Base-by-base conservation (phyloP, 768 basidiomycete genomes). In the Naganishia vishniacii region DNA sequence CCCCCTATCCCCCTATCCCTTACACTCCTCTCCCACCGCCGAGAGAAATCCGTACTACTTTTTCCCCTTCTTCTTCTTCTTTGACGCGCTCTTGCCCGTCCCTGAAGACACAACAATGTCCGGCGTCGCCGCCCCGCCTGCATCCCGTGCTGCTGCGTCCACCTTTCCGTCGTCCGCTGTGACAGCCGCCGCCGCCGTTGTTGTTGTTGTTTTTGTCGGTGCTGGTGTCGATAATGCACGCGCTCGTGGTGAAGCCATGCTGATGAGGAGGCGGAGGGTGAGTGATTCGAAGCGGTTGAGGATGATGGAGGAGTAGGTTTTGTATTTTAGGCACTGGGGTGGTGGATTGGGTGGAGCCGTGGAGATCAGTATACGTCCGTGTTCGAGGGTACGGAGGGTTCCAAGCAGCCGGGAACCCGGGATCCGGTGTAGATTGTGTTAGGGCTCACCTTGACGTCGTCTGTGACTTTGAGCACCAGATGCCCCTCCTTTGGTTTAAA, bases 251-350 rank as follows among this genome's bases (percentile, higher is more conserved):
- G 61, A 44, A 41, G 74, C 68, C 63, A 77, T 74, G 60, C 70
- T 68, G 4, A 69, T 70, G 16, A 77, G 64, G 59, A 95, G 81
- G 7, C 87, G 84, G 45, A 88, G 82, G 74, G 94, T 95, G 66
- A 98, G 82, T 7, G 86, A 83, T 78, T 97, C 92, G 79, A 98
- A 97, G 69, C 93, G 88, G 81, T 97, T 95, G 68, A 98, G 86
- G 79, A 90, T 91, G 74, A 94, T 86, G 56, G 89, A 90, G 2
- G 92, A 95, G 70, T 87, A 86, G 1, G 93, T 94, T 78, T 93
- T 91, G 82, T 94, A 97, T 78, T 93, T 95, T 70, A 97, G 82
- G 76, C 91, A 94, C 94, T 98, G 63, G n/a, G n/a, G n/a, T n/a
- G n/a, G n/a, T n/a, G n/a, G n/a, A n/a, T 20, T 37, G 8, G 23